Conservation (phyloP, 1,139 yeast genomes). For the Suhomyces atakaporum region DNA sequence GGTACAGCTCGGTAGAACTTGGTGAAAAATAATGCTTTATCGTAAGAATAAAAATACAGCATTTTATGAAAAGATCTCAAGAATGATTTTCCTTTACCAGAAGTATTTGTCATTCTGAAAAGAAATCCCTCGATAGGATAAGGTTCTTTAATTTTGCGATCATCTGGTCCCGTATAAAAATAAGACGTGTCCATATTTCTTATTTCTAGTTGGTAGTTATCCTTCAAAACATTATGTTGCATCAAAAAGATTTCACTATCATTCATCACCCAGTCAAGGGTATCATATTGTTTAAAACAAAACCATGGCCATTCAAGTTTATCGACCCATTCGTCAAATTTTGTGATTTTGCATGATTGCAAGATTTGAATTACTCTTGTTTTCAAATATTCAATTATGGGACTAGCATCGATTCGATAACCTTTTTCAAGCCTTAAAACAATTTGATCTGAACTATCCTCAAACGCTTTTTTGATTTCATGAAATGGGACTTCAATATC, state of each 20-base stretch:
- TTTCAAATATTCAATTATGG: slow-evolving; percentile 37
- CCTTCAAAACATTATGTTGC: slow-evolving; percentile 30
- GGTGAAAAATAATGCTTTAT: slow-evolving; percentile 61
- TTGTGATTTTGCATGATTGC: slow-evolving; percentile 9
- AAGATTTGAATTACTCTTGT: slow-evolving; percentile 23
- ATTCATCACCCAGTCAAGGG: slow-evolving; percentile 73
- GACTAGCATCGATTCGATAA: slow-evolving; percentile 34
- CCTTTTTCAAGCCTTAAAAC: slow-evolving; percentile 29
- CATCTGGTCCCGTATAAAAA: slow-evolving; percentile 12
- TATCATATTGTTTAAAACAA: slow-evolving; percentile 68
- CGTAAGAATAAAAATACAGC: slow-evolving; percentile 65
- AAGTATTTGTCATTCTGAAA: slow-evolving; percentile 54
- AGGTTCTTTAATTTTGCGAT: slow-evolving; percentile 49
- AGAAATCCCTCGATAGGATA: slow-evolving; percentile 76
- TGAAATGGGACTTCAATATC: slow-evolving; percentile 42
- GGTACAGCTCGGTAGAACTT: slow-evolving; percentile 61
- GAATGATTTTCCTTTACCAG: slow-evolving; percentile 44
- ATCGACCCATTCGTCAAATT: slow-evolving; percentile 21
- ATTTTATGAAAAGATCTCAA: slow-evolving; percentile 53
- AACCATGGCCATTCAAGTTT: slow-evolving; percentile 41
- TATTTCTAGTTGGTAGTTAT: slow-evolving; percentile 50
- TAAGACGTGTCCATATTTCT: slow-evolving; percentile 34
- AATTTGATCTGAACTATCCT: slow-evolving; percentile 8
- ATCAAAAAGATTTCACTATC: slow-evolving; percentile 47
- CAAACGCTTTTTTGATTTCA: slow-evolving; percentile 21